Base-by-base conservation (phyloP, 2,329 filamentous ascomycete genomes). In the Exophiala phaeomuriformis region DNA sequence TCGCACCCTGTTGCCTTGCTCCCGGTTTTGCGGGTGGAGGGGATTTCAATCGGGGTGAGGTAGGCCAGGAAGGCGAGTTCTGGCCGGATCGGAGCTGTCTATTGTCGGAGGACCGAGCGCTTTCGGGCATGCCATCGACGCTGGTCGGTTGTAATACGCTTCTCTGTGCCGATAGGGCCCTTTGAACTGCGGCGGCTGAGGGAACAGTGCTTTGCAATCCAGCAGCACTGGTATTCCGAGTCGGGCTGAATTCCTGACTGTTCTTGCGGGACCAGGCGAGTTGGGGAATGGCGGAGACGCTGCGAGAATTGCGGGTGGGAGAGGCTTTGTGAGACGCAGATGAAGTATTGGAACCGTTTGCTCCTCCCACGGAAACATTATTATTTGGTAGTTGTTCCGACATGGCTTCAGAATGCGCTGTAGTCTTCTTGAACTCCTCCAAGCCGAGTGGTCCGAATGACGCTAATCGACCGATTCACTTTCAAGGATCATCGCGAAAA, bases 21-120 rank as follows among this genome's bases (percentile, higher is more conserved):
- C 72, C 75, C 2, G 69, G 68, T 49, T 66, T 64, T 36, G 73
- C 66, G 8, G 86, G 86, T 19, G 88, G 86, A 51, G 88, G 88
- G 5, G 88, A 90, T 67, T 84, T 86, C 59, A 93, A 68, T 58
- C 87, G 80, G 43, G 88, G 87, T 44, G 87, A 90, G 57, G 85
- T 72, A 29, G 88, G 86, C 86, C 87, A 91, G 69, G 82, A 82
- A 49, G 77, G 77, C 53, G 83, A 78, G 64, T 68, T 77, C 61
- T 66, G 53, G 64, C 73, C 50, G 74, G 72, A 45, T 71, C 70
- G 51, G 67, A 67, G 19, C 68, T 69, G 76, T 61, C 49, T 85
- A 77, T 90, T 88, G 64, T 90, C 89, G 64, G 84, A 78, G 9
- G 85, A 81, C 57, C 78, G 77, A 42, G 83, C 77, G 50, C 80